Percentiles rank a stretch among this genome's conserved stretches.
Evolutionary conservation across 177 flowering plant genomes (phyloP).

Genomic region (Vitis hybrid): DNA sequence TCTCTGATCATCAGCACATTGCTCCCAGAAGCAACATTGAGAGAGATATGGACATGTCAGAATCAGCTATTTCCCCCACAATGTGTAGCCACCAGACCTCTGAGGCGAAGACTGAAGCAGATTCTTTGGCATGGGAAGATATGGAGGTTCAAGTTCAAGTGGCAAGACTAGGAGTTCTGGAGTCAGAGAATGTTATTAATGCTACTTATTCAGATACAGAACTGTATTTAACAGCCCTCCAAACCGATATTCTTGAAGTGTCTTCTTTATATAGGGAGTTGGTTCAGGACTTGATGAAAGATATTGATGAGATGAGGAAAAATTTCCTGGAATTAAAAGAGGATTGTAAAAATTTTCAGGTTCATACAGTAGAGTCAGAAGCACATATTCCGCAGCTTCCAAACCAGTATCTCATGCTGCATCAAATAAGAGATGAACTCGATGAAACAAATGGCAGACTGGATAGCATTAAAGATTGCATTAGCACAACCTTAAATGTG

Average conservation of each 20-base stretch:
- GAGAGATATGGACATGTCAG: constrained; percentile 9
- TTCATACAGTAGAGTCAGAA: constrained; percentile 8
- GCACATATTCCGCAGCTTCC: constrained; percentile 9
- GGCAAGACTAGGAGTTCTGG: constrained; percentile 26
- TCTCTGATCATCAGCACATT: constrained; percentile 18
- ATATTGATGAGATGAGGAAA: constrained; percentile 26
- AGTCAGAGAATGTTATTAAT: constrained; percentile 26
- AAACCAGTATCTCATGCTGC: constrained; percentile 17
- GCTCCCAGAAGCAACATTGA: constrained; percentile 11
- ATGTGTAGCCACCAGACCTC: neutral
- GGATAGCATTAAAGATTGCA: constrained; percentile 20
- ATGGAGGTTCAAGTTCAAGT: constrained; percentile 25
- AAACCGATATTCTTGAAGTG: constrained; percentile 12
- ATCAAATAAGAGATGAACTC: constrained; percentile 34
- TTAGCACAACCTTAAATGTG: constrained; percentile 15
- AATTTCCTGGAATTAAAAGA: constrained; percentile 19
- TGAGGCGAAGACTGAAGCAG: constrained; percentile 16
- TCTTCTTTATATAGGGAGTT: constrained; percentile 16
- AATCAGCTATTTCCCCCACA: neutral
- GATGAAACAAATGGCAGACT: constrained; percentile 33
- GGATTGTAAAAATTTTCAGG: neutral
- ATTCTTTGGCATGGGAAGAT: constrained; percentile 16
- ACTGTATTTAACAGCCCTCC: constrained; percentile 22
- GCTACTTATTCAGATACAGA: constrained; percentile 27
- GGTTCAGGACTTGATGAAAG: constrained; percentile 24